phyloP scores from a whole-genome alignment of 208 protist genomes.

The Angomonas desouzai region DNA sequence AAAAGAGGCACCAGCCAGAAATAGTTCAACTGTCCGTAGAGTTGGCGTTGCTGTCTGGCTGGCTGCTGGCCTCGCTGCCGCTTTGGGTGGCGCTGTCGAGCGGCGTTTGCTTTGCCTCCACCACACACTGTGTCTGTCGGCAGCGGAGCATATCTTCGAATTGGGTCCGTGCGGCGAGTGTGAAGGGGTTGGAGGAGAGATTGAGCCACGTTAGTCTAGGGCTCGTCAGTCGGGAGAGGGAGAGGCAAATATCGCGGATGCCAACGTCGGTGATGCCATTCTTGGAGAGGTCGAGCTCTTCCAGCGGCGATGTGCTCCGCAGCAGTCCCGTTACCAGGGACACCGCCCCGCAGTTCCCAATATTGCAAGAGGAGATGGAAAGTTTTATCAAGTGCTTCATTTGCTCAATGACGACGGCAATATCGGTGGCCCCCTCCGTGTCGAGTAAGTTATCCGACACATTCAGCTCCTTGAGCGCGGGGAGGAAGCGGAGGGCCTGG shows the following conservation, averaged over 20 bases:
- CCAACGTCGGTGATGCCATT: conserved; percentile 62
- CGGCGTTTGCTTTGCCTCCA: conserved; percentile 45
- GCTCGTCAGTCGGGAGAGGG: conserved; percentile 24
- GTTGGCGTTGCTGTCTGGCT: background rate
- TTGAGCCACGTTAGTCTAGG: conserved; percentile 36
- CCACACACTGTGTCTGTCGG: conserved; percentile 32
- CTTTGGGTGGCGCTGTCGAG: conserved; percentile 22
- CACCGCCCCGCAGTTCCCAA: conserved; percentile 44
- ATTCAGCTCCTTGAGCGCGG: conserved; percentile 40
- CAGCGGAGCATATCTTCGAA: conserved; percentile 33
- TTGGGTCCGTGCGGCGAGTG: conserved; percentile 18
- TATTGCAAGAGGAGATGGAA: conserved; percentile 38
- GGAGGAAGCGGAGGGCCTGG: conserved; percentile 32
- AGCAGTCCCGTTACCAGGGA: conserved; percentile 36
- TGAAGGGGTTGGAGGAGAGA: conserved; percentile 53
- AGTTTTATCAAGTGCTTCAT: conserved; percentile 34
- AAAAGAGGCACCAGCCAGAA: conserved; percentile 13
- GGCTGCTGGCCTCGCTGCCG: background rate
- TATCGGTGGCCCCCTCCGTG: conserved; percentile 41
- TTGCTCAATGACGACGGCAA: conserved; percentile 35
- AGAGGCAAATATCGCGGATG: conserved; percentile 34
- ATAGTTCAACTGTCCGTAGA: background rate
- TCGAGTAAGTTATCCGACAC: conserved; percentile 54
- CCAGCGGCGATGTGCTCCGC: conserved; percentile 34
- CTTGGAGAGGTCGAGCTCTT: conserved; percentile 54